phyloP scores from a whole-genome alignment of 1,139 yeast genomes.

The Pichia kudriavzevii region DNA sequence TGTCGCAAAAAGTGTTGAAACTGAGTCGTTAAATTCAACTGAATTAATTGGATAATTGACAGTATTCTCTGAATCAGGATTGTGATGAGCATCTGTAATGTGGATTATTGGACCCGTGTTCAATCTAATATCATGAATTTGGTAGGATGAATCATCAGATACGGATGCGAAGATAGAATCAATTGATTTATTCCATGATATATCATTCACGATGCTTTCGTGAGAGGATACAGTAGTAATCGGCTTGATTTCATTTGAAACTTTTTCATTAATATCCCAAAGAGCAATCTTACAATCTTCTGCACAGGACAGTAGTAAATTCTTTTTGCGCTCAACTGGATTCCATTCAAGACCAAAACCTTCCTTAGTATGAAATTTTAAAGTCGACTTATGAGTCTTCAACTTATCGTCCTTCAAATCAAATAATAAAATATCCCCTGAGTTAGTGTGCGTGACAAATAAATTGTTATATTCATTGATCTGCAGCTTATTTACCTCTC shows the following conservation, averaged over 20 bases:
- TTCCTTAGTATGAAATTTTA: conserved; percentile 55
- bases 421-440: conserved; percentile 42
- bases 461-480: conserved; percentile 33
- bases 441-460: conserved; percentile 44
- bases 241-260: conserved; percentile 28
- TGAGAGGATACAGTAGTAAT: conserved; percentile 39
- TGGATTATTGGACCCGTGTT: conserved; percentile 37
- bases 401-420: conserved; percentile 24
- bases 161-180: conserved; percentile 57
- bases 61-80: conserved; percentile 24
- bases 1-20: conserved; percentile 38
- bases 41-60: conserved; percentile 33
- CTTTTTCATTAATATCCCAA: conserved; percentile 48
- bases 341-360: conserved; percentile 73
- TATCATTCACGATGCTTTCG: conserved; percentile 46
- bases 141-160: conserved; percentile 62
- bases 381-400: conserved; percentile 28
- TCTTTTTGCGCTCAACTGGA: conserved; percentile 21
- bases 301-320: conserved; percentile 53
- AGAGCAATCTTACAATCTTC: conserved; percentile 60
- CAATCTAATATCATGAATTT: conserved; percentile 58
- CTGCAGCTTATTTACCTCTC: conserved; percentile 45
- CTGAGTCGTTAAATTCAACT: conserved; percentile 41
- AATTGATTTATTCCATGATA: conserved; percentile 45
- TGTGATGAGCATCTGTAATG: conserved; percentile 32